Conservation (phyloP, 345 rosid species). For the Psidium friedrichsthalianum region DNA sequence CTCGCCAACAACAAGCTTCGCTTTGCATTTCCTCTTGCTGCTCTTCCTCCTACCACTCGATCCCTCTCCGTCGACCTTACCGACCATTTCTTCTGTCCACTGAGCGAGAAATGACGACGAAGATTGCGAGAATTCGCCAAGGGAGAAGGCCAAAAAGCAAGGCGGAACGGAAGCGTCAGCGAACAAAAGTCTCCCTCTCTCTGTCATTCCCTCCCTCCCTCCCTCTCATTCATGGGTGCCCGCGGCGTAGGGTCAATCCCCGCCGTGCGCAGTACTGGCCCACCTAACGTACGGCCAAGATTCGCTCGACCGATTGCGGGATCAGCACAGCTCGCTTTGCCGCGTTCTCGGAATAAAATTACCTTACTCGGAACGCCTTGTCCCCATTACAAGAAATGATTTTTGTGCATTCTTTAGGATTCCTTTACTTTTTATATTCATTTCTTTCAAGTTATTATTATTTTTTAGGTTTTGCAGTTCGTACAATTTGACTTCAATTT, state of each 20-base stretch:
- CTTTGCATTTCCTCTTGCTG: background rate
- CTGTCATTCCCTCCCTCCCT: too few relatives aligned
- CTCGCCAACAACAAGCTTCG: background rate
- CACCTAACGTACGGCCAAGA: background rate
- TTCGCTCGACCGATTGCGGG: background rate
- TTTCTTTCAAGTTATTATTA: too few relatives aligned
- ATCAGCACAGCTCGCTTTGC: background rate
- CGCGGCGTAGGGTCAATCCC: background rate
- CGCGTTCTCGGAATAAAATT: background rate
- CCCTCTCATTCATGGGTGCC: background rate
- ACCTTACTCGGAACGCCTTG: background rate
- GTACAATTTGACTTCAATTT: too few relatives aligned
- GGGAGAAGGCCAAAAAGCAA: background rate
- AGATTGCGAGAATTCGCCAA: background rate
- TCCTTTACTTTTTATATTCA: too few relatives aligned
- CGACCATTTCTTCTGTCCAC: background rate
- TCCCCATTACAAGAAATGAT: too few relatives aligned
- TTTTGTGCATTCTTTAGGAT: too few relatives aligned
- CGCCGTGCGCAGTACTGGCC: too few relatives aligned
- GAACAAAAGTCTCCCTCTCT: background rate
- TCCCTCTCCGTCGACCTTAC: background rate
- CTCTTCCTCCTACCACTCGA: background rate
- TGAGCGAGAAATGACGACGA: background rate
- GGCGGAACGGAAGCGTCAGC: background rate
- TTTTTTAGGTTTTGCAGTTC: too few relatives aligned